Evolutionary conservation across 164 flowering plant species (phyloP), one percentile per base, ranked within the genome.

Genomic region (Macadamia tetraphylla): DNA sequence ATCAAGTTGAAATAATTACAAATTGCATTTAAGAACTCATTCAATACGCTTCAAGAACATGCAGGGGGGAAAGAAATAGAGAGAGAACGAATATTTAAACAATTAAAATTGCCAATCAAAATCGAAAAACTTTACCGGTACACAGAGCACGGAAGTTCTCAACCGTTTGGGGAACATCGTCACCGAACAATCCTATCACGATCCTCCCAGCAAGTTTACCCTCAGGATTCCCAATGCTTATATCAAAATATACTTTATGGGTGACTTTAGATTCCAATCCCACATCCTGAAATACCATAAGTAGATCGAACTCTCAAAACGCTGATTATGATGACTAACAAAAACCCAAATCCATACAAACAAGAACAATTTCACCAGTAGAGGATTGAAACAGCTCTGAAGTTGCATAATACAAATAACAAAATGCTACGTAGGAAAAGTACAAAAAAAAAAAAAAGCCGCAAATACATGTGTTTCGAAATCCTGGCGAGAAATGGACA

Each of bases 131-230:
- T 49, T 11, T 67, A 90, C 99, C 99, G 80, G 94, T 90, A 81
- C 98, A 95, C 29, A 94, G 77, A 63, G 99, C 99, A 52, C 98
- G 90, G 81, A 94, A 94, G 48, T 90, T 94, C 80, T 92, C 98
- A 0, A 81, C 89, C 6, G 99, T 94, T 81, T 89, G 92, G 29
- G 99, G 99, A 61, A 92, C 96, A 67, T 88, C 98, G 74, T 94
- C 98, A 73, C 96, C 99, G 76, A 64, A 94, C 74, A 94, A 77
- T n/a, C 99, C 99, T 66, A 94, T 89, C 63, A 90, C 98, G 78
- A 94, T 79, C 82, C 96, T 88, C 31, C 98, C 97, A 61, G 67
- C 94, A 48, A 77, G 67, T 71, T 83, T 85, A 62, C 97, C 99
- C 0, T 81, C 89, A 12, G 97, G 97, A 77, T 94, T 88, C 40